Base-by-base conservation (phyloP, 495 filamentous ascomycete species). In the Staphylotrichum longicolle region DNA sequence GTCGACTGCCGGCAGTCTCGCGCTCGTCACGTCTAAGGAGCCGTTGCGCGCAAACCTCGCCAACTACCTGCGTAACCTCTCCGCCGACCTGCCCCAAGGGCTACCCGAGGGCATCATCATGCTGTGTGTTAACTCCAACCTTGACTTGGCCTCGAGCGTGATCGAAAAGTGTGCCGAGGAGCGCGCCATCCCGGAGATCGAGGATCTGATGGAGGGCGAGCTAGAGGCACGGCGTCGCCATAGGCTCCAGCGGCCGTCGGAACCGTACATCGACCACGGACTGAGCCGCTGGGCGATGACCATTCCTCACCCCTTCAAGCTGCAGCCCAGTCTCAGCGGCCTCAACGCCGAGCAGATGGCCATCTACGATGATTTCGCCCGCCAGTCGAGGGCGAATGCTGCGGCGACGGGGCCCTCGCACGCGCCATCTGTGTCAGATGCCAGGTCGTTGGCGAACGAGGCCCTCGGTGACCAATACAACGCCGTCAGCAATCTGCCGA, bases 61-160 rank as follows among this genome's bases (percentile, higher is more conserved):
- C 40, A 98, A 97, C 74, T 95, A 97, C 69, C 89, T 99, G 65
- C 88, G 95, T n/a, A 74, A 78, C 30, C 80, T 93, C 68, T 86
- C 91, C 9, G 77, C 82, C 60, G 91, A 96, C 37, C 70, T 86
- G 4, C 78, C 78, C 10, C 86, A 86, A 33, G 88, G 89, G 62
- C 78, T 91, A 30, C 89, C 92, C 2, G 95, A 99, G 70, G 92
- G 92, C 20, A 85, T 85, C 32, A 93, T 98, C 58, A 81, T 96
- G 61, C 96, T 98, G 89, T 97, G 95, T 71, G 93, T 98, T 62
- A 98, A 98, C 70, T 94, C 96, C 58, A 99, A 99, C 72, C 80
- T 98, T 35, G 94, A 99, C 64, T 83, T 89, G 52, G 91, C 94
- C 47, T 98, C 94, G 69, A 87, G 83, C 54, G 87, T 96, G 61